Base-by-base conservation (phyloP, 73 alveolate species). In the Tetrahymena thermophila region DNA sequence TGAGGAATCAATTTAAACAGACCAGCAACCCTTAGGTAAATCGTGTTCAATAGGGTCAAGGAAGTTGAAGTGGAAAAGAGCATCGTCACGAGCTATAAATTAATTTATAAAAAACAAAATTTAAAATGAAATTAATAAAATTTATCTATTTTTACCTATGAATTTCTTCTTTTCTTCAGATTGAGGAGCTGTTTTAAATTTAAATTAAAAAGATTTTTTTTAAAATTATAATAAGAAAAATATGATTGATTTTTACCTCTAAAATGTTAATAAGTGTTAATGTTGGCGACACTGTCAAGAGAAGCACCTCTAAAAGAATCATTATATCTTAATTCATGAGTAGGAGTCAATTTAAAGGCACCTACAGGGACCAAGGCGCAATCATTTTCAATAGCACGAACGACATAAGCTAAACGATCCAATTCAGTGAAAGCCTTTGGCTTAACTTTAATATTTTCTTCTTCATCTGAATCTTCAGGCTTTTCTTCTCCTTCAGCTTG, bases 61-160 rank as follows among this genome's bases (percentile, higher is more conserved):
- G 97, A 98, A 98, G 93, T 96, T 94, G 94, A 96, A 96, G 93
- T 96, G 96, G 95, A 97, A 98, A 11, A 98, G 96, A 0, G 99
- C 99, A 93, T 99, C 99, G 94, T 98, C 99, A 94, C 98, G 96
- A 85, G 98, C 99, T 85, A 98, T 96, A 40, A 56, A 94, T 84
- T 35, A 85, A 8, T 1, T 19, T 17, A 17, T n/a, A 38, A 5
- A 31, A 71, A 19, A 31, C 9, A 8, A 19, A 71, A 31, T 71
- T 71, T 9, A 2, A 19, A 31, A 13, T 71, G 13, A 28, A 28
- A 1, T 1, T n/a, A 1, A 4, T 8, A 23, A n/a, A 71, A 71
- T 71, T 23, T 28, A 17, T 38, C 10, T 31, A 28, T 17, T 40
- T 40, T 40, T 85, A 85, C 94, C 56, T 17, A 85, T 85, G 43